These are phyloP conservation scores for Pleurotus citrinopileatus DNA, from an alignment of 768 basidiomycete species.

Conservation along the genomic window DNA sequence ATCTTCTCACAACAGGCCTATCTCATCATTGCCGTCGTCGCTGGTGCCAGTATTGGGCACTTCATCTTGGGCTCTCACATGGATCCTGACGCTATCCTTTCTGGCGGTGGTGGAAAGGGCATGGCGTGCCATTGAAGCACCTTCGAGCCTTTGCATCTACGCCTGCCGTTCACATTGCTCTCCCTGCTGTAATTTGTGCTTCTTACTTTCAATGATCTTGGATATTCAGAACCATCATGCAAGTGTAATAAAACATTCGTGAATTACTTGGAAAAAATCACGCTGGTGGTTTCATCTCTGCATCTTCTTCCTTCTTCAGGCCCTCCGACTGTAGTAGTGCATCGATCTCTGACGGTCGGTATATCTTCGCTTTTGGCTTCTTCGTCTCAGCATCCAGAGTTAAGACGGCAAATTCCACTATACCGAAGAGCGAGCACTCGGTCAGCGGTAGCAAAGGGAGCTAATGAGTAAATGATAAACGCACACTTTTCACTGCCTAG, in stretches of 20 bases:
- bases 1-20: conserved; percentile 57
- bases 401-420: conserved; percentile 96
- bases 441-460: conserved; percentile 6
- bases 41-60: conserved; percentile 83
- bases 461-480: conserved; percentile 30
- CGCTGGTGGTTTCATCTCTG: conserved; percentile 58
- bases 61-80: conserved; percentile 69
- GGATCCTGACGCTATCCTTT: conserved; percentile 57
- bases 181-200: too few relatives aligned
- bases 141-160: background rate
- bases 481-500: conserved; percentile 93
- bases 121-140: conserved; percentile 69
- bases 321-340: conserved; percentile 75
- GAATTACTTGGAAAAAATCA: conserved; percentile 19
- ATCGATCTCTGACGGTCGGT: conserved; percentile 85
- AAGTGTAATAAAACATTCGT: conserved; percentile 9
- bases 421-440: background rate
- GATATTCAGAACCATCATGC: conserved; percentile 2
- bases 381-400: conserved; percentile 78
- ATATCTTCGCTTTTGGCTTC: conserved; percentile 88
- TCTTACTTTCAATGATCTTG: conserved; percentile 10
- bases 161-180: background rate
- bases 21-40: conserved; percentile 76
- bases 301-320: conserved; percentile 84
- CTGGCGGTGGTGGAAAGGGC: conserved; percentile 54